phyloP scores from a whole-genome alignment of 2,329 filamentous ascomycete genomes.

The Paramyrothecium sp. region DNA sequence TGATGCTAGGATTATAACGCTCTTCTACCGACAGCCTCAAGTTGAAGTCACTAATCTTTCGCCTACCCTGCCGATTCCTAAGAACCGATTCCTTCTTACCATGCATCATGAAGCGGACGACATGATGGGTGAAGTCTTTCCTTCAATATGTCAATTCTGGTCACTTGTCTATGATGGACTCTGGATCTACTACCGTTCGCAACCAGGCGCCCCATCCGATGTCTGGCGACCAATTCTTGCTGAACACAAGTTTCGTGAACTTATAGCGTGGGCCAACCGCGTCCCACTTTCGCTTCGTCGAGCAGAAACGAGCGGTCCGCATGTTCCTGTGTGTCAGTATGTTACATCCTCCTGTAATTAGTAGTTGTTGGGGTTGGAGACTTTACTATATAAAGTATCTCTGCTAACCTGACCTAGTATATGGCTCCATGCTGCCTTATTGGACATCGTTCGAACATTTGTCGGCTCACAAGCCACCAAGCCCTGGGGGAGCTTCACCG shows the following conservation, averaged over 20 bases:
- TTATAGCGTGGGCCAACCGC: slow-evolving; percentile 33
- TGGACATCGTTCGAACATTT: slow-evolving; percentile 30
- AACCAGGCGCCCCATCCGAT: slow-evolving; percentile 1
- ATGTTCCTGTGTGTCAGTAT: slow-evolving; percentile 14
- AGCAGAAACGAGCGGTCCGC: slow-evolving; percentile 19
- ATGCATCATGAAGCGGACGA: slow-evolving; percentile 2
- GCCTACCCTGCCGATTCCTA: slow-evolving; percentile 18
- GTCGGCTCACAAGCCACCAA: background rate
- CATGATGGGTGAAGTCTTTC: slow-evolving; percentile 26
- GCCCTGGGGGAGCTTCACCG: slow-evolving; percentile 26
- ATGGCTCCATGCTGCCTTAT: slow-evolving; percentile 35
- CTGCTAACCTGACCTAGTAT: too few relatives aligned
- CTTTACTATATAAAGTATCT: too few relatives aligned
- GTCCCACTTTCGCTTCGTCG: slow-evolving; percentile 23
- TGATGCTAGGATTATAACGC: slow-evolving; percentile 21
- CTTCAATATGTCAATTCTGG: slow-evolving; percentile 33
- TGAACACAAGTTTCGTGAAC: slow-evolving; percentile 35
- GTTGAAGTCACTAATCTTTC: slow-evolving; percentile 15
- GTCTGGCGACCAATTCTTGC: slow-evolving; percentile 20
- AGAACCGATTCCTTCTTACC: slow-evolving; percentile 5
- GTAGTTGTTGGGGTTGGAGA: too few relatives aligned
- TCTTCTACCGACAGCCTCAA: slow-evolving; percentile 34
- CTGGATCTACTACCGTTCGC: slow-evolving; percentile 21
- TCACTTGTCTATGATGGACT: slow-evolving; percentile 29
- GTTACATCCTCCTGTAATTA: background rate